Evolutionary conservation across 371 early-diverging fungal genomes (phyloP).

Genomic region (Apophysomyces variabilis): DNA sequence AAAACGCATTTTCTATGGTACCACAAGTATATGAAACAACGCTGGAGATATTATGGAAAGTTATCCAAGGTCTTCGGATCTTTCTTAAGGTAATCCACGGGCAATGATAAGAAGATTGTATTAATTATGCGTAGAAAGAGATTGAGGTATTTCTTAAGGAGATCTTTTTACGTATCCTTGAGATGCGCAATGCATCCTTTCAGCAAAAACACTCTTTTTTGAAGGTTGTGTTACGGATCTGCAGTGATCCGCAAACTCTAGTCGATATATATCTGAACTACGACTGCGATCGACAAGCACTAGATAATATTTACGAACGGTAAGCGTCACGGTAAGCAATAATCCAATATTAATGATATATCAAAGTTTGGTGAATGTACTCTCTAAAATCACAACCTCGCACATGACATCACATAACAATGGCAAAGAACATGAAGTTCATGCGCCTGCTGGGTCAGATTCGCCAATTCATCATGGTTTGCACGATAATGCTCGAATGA

Average conservation of each 20-base stretch:
- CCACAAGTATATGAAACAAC: slow-evolving; percentile 85
- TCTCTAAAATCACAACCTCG: slow-evolving; percentile 58
- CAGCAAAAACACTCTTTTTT: slow-evolving; percentile 58
- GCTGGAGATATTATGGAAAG: slow-evolving; percentile 80
- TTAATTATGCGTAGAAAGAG: slow-evolving; percentile 47
- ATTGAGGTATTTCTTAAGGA: slow-evolving; percentile 78
- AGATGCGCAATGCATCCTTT: slow-evolving; percentile 62
- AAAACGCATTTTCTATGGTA: slow-evolving; percentile 79
- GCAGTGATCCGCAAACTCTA: slow-evolving; percentile 83
- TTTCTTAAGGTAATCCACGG: slow-evolving; percentile 63
- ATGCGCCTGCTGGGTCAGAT: slow-evolving; percentile 12
- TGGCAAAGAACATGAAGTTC: slow-evolving; percentile 42
- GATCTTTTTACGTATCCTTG: slow-evolving; percentile 72
- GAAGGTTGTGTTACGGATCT: slow-evolving; percentile 50
- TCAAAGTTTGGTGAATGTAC: slow-evolving; percentile 47
- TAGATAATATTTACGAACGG: slow-evolving; percentile 62
- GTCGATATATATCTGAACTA: slow-evolving; percentile 97
- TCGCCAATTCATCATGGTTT: slow-evolving; percentile 19
- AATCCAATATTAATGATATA: neutral
- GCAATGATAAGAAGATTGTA: neutral
- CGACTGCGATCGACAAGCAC: slow-evolving; percentile 78
- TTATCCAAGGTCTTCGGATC: slow-evolving; percentile 69
- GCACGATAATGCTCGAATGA: slow-evolving; percentile 37
- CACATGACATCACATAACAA: slow-evolving; percentile 31
- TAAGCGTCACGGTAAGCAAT: neutral